phyloP scores from a whole-genome alignment of 169 alveolate species.

The Eimeria maxima region DNA sequence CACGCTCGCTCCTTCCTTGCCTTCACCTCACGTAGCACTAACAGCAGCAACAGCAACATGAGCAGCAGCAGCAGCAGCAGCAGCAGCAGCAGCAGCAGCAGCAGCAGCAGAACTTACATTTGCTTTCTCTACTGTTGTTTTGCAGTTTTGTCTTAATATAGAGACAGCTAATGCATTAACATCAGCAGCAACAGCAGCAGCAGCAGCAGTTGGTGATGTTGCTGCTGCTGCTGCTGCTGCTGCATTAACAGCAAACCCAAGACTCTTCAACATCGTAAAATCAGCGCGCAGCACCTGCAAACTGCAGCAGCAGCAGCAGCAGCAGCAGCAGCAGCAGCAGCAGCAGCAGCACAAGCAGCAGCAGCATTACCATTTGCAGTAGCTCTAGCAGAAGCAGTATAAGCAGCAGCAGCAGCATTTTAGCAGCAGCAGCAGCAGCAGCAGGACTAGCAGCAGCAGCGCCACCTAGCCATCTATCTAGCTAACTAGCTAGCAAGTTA shows the following conservation, averaged over 20 bases:
- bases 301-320: constrained; percentile 44
- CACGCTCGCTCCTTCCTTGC: too few relatives aligned
- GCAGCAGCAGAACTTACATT: constrained; percentile 52
- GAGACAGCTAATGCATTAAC: neutral
- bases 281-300: constrained; percentile 24
- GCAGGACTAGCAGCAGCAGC: too few relatives aligned
- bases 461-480: neutral
- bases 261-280: neutral
- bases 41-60: constrained; percentile 3
- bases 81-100: constrained; percentile 36
- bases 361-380: neutral
- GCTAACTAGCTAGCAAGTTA: neutral
- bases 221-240: constrained; percentile 11
- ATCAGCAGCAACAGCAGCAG: constrained; percentile 22
- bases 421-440: too few relatives aligned
- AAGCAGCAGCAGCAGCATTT: neutral
- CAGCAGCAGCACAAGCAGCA: neutral
- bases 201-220: neutral
- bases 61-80: constrained; percentile 47
- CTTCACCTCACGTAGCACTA: too few relatives aligned
- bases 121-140: constrained; percentile 10
- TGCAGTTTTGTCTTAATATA: neutral
- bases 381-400: neutral
- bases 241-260: neutral
- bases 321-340: constrained; percentile 4